Base-by-base conservation (phyloP, 345 rosid species). In the Gossypium turneri region DNA sequence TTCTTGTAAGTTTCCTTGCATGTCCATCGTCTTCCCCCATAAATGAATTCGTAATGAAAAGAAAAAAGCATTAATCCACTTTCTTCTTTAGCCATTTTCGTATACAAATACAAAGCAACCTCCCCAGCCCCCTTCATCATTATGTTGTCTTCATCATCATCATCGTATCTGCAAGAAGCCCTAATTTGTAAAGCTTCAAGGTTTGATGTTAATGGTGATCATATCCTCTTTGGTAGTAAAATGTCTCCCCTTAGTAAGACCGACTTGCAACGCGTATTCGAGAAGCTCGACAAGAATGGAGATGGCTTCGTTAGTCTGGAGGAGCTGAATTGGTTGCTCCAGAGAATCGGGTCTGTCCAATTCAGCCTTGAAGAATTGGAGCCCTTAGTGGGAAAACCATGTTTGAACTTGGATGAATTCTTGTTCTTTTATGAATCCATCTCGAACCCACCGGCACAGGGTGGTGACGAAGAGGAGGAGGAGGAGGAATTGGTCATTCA, bases 301-400 rank as follows among this genome's bases (percentile, higher is more conserved):
- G 97, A 94, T 38, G 93, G 88, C 2, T 77, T 81, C 2, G 84
- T 94, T 7, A 84, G 90, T 47, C 66, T 89, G 9, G 93, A 81
- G 71, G 98, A 94, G 85, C 90, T 94, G 0, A 85, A 75, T 24
- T 85, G 97, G 97, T 87, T 90, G 66, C 87, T 94, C 1, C 87
- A 86, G 50, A 78, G 82, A 63, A 85, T 88, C 34, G 87, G 88
- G 5, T 20, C 13, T 2, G 67, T 83, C 56, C 75, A 68, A 47
- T 74, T 67, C n/a, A 71, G 80, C 78, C 75, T 61, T 1, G 79
- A 86, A 2, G 96, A 94, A 75, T 86, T 92, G 4, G 89, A 85
- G 77, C 78, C 79, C 1, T 77, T 89, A 1, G 82, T 92, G 19
- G 98, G 97, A 0, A 90, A 88, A 77, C 73, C 84, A 9, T 78